These are phyloP conservation scores for Eurotiales sp. DNA, from an alignment of 2,329 filamentous ascomycete species.

Conservation along the genomic window DNA sequence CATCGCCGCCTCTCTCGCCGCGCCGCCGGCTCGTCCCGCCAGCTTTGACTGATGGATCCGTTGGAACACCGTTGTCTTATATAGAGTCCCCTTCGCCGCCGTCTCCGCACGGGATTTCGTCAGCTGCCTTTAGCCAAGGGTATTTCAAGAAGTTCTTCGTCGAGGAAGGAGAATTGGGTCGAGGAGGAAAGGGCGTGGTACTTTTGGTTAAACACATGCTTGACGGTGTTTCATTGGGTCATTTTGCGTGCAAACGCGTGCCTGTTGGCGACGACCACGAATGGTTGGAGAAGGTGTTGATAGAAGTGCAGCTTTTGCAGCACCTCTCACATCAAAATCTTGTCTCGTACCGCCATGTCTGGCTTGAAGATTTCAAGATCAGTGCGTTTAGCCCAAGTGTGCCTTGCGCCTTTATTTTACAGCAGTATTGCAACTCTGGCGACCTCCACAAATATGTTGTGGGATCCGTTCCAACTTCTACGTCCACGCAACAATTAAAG, in stretches of 20 bases:
- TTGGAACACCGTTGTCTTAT: not conserved
- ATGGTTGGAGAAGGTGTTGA: constrained; percentile 90
- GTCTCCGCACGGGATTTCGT: constrained; percentile 67
- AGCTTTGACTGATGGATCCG: constrained; percentile 39
- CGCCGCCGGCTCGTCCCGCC: constrained; percentile 46
- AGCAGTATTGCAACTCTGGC: constrained; percentile 94
- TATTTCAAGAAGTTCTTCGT: constrained; percentile 94
- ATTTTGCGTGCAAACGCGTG: constrained; percentile 95
- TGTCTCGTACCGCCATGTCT: constrained; percentile 94
- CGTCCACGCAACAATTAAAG: constrained; percentile 81
- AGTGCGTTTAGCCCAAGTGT: constrained; percentile 86
- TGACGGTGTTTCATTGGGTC: constrained; percentile 79
- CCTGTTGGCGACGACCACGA: constrained; percentile 91
- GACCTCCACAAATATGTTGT: constrained; percentile 85
- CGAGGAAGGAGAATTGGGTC: constrained; percentile 79
- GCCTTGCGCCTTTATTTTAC: constrained; percentile 91
- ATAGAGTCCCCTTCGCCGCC: constrained; percentile 43
- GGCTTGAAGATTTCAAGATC: constrained; percentile 85
- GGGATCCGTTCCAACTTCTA: constrained; percentile 58
- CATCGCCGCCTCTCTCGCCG: constrained; percentile 44
- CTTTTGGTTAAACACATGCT: constrained; percentile 89
- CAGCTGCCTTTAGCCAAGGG: constrained; percentile 81
- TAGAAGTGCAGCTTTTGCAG: constrained; percentile 90
- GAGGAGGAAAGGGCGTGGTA: constrained; percentile 92
- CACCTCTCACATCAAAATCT: constrained; percentile 91